Percentiles rank a stretch among this genome's conserved stretches.
These are phyloP conservation scores for Tremella yokohamensis DNA, from an alignment of 768 basidiomycete species.

Conservation along the genomic window DNA sequence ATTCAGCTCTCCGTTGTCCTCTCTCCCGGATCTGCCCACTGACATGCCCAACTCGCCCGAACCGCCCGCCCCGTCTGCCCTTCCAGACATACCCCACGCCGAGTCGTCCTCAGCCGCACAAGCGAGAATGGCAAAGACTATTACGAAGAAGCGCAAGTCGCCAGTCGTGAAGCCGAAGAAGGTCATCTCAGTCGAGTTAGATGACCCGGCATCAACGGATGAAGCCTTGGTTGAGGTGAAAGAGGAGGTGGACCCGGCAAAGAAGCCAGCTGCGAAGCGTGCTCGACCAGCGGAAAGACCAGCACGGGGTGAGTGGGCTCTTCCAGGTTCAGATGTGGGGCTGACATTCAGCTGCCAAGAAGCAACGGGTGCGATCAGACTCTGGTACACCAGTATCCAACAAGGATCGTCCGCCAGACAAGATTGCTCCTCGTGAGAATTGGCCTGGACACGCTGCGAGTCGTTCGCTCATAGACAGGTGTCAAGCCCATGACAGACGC, in stretches of 20 bases:
- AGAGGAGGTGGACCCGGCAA: neutral
- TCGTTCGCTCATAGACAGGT: constrained; percentile 8
- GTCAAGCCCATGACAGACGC: constrained; percentile 22
- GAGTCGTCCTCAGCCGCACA: no score
- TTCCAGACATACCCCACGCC: no score
- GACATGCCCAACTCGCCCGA: constrained; percentile 3
- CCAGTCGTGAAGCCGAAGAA: neutral
- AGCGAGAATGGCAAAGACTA: neutral
- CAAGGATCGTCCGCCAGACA: constrained; percentile 20
- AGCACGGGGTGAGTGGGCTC: neutral
- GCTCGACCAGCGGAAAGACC: neutral
- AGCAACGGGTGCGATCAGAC: neutral
- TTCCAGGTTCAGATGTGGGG: neutral
- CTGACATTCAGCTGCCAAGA: constrained; percentile 4
- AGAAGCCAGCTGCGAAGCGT: neutral
- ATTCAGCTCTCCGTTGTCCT: constrained; percentile 25
- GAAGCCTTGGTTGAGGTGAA: neutral
- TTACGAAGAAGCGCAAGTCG: neutral
- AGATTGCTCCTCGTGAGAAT: constrained; percentile 27
- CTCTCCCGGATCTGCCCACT: constrained; percentile 29
- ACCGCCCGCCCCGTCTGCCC: neutral
- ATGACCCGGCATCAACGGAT: neutral
- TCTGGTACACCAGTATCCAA: neutral
- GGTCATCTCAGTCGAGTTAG: neutral
- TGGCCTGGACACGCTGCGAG: neutral